A percentile compares a stretch with the other conserved stretches of the same genome.
phyloP scores from a whole-genome alignment of 2,329 filamentous ascomycete species.

The Diaporthe ilicicola region DNA sequence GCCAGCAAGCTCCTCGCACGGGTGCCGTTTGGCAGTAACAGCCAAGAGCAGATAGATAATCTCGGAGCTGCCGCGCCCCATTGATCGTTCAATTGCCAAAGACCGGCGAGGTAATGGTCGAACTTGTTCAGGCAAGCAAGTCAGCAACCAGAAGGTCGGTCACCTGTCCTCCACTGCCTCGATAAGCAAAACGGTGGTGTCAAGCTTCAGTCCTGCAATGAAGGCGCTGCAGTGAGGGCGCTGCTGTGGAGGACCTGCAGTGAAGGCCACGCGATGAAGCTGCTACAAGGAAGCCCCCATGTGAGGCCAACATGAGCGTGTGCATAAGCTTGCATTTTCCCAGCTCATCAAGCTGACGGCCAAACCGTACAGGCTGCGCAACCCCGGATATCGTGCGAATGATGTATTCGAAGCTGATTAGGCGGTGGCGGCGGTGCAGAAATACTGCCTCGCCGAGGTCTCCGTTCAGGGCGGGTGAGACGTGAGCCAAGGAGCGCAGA shows the following conservation, averaged over 20 bases:
- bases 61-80: neutral
- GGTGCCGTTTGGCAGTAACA: neutral
- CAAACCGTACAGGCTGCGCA: neutral
- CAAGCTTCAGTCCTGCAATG: neutral
- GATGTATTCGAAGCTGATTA: neutral
- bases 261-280: conserved; percentile 15
- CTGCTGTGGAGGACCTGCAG: conserved; percentile 9
- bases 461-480: conserved; percentile 16
- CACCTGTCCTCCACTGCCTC: neutral
- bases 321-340: conserved; percentile 17
- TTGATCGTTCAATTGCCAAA: neutral
- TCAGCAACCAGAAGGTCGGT: neutral
- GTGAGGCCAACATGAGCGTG: conserved; percentile 7
- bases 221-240: neutral
- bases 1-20: neutral
- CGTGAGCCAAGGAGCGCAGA: conserved; percentile 11
- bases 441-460: conserved; percentile 7
- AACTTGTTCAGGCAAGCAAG: neutral
- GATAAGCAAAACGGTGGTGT: neutral
- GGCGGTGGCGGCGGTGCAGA: neutral
- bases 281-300: neutral
- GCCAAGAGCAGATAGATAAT: neutral
- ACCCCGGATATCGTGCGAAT: conserved; percentile 22
- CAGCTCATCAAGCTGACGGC: neutral
- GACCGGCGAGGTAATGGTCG: neutral